Percentiles rank a stretch among this genome's conserved stretches.
Conservation (phyloP, 129 eudicot genomes). For the Erigeron canadensis region DNA sequence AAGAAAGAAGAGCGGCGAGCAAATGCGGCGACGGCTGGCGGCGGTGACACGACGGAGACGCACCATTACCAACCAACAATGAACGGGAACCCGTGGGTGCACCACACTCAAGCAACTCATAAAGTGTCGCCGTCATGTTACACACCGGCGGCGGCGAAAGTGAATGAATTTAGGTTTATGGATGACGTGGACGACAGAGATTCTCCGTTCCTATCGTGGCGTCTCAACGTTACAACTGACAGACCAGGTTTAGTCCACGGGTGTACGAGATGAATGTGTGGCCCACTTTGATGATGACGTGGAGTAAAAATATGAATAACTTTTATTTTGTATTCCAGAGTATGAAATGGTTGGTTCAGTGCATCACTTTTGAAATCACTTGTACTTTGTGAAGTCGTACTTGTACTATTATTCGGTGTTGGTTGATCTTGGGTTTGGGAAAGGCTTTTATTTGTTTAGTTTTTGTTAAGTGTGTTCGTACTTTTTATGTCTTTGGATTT, state of each 20-base stretch:
- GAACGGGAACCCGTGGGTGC: slow-evolving; percentile 49
- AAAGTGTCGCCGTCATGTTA: slow-evolving; percentile 58
- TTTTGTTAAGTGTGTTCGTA: not conserved
- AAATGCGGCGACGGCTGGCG: slow-evolving; percentile 49
- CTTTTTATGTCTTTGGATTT: slow-evolving; percentile 15
- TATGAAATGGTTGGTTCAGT: slow-evolving; percentile 11
- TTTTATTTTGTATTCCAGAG: slow-evolving; percentile 11
- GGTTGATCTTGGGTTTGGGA: slow-evolving; percentile 24
- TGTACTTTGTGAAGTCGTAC: slow-evolving; percentile 26
- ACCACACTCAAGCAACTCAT: slow-evolving; percentile 43
- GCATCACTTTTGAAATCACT: slow-evolving; percentile 16
- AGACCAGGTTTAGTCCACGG: slow-evolving; percentile 68
- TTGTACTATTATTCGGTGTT: not conserved
- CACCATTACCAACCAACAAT: slow-evolving; percentile 46
- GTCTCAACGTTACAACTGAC: slow-evolving; percentile 61
- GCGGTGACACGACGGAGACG: slow-evolving; percentile 26
- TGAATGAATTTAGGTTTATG: slow-evolving; percentile 68
- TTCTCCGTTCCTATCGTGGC: slow-evolving; percentile 71
- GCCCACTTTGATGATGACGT: slow-evolving; percentile 15
- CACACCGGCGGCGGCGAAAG: slow-evolving; percentile 45
- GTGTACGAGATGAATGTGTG: slow-evolving; percentile 61
- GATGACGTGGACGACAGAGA: slow-evolving; percentile 66
- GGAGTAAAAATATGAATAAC: not conserved
- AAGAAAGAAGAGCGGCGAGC: slow-evolving; percentile 95
- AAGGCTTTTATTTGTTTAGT: slow-evolving; percentile 3